phyloP scores from a whole-genome alignment of 2,329 filamentous ascomycete genomes.

The Nannizziopsis arthrosporioides region DNA sequence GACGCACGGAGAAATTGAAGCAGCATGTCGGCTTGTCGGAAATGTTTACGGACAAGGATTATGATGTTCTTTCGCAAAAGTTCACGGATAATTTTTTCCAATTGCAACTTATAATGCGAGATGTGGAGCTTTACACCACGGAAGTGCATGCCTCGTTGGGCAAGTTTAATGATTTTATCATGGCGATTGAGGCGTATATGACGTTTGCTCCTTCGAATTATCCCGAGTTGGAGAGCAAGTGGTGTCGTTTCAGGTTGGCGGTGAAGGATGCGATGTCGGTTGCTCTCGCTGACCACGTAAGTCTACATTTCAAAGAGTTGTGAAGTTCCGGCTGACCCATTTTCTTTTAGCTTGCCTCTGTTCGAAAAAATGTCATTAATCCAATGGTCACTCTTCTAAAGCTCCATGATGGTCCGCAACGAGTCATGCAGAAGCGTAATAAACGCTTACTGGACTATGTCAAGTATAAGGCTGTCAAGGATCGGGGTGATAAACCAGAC shows the following conservation, averaged over 20 bases:
- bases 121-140: slow-evolving; percentile 87
- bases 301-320: slow-evolving; percentile 14
- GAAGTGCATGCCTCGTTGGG: slow-evolving; percentile 68
- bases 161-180: slow-evolving; percentile 67
- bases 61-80: slow-evolving; percentile 67
- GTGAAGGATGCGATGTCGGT: slow-evolving; percentile 76
- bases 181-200: slow-evolving; percentile 73
- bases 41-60: slow-evolving; percentile 67
- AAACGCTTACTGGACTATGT: slow-evolving; percentile 88
- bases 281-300: slow-evolving; percentile 71
- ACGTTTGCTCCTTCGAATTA: slow-evolving; percentile 56
- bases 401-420: slow-evolving; percentile 68
- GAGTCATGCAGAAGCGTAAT: slow-evolving; percentile 86
- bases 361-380: slow-evolving; percentile 72
- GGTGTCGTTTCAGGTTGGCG: slow-evolving; percentile 79
- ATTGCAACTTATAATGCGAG: slow-evolving; percentile 79
- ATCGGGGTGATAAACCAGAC: slow-evolving; percentile 73
- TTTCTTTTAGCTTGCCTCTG: slow-evolving; percentile 42
- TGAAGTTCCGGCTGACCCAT: slow-evolving; percentile 1
- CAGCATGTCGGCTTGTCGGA: slow-evolving; percentile 54
- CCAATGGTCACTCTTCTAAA: slow-evolving; percentile 70
- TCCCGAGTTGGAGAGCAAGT: slow-evolving; percentile 83
- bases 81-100: slow-evolving; percentile 89
- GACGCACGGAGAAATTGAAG: slow-evolving; percentile 74
- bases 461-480: slow-evolving; percentile 63